phyloP scores from a whole-genome alignment of 2,329 filamentous ascomycete genomes.

The Pochonia chlamydosporia region DNA sequence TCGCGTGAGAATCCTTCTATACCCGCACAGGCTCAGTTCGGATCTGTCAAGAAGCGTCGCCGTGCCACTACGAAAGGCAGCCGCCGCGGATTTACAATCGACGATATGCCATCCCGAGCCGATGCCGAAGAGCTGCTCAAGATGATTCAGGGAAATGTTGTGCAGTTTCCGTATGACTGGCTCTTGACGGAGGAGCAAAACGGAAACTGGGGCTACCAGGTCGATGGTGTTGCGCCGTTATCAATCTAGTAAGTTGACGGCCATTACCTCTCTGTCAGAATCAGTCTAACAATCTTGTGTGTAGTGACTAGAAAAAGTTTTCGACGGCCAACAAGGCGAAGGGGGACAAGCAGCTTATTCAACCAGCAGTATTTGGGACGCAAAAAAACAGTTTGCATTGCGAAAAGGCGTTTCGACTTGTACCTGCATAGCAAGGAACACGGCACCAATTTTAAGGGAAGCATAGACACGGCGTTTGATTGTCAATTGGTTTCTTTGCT shows the following conservation, averaged over 20 bases:
- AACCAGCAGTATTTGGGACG: neutral
- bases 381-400: constrained; percentile 23
- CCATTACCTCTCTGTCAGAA: too few relatives aligned
- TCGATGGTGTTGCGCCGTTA: constrained; percentile 90
- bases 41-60: constrained; percentile 55
- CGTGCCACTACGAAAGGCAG: constrained; percentile 66
- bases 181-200: constrained; percentile 84
- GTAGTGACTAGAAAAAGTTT: neutral
- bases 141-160: constrained; percentile 80
- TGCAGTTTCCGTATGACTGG: constrained; percentile 96
- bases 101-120: constrained; percentile 68
- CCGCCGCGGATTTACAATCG: constrained; percentile 57
- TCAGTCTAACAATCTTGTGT: neutral
- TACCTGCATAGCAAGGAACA: neutral
- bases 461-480: constrained; percentile 2
- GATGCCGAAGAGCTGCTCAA: constrained; percentile 79
- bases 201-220: constrained; percentile 94
- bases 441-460: neutral
- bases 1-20: constrained; percentile 26
- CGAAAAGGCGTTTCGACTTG: neutral
- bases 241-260: constrained; percentile 88
- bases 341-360: too few relatives aligned
- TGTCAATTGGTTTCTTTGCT: neutral
- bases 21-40: constrained; percentile 26
- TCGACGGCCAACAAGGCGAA: neutral